Conservation (phyloP, 805 yeast genomes). For the Millerozyma acaciae region DNA sequence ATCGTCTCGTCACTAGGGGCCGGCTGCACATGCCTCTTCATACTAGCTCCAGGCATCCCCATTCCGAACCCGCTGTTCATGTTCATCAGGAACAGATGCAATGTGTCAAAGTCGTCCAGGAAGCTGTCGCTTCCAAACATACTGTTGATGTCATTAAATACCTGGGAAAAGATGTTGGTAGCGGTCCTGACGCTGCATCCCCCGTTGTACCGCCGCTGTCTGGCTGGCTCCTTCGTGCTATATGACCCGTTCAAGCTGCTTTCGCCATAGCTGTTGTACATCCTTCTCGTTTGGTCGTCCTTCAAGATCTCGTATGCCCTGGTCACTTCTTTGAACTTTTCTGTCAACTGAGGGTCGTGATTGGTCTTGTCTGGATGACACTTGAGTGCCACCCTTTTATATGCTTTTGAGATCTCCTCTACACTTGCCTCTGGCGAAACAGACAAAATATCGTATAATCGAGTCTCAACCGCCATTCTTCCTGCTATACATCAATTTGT, state of each 20-base stretch:
- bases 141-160: slow-evolving; percentile 31
- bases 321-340: slow-evolving; percentile 57
- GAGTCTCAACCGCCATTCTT: slow-evolving; percentile 14
- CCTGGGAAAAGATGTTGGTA: slow-evolving; percentile 32
- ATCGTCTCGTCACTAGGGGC: slow-evolving; percentile 10
- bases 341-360: slow-evolving; percentile 46
- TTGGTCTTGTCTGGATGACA: slow-evolving; percentile 67
- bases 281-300: slow-evolving; percentile 40
- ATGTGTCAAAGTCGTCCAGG: slow-evolving; percentile 7
- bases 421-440: slow-evolving; percentile 28
- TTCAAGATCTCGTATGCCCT: slow-evolving; percentile 63
- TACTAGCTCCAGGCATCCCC: slow-evolving; percentile 4
- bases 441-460: slow-evolving; percentile 33
- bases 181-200: slow-evolving; percentile 9
- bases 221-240: slow-evolving; percentile 4
- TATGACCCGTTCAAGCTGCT: slow-evolving; percentile 35
- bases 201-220: slow-evolving; percentile 5
- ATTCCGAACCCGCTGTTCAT: slow-evolving; percentile 3
- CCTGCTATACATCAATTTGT: background rate
- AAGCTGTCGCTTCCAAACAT: slow-evolving; percentile 16
- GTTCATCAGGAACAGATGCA: slow-evolving; percentile 8
- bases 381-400: slow-evolving; percentile 39
- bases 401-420: slow-evolving; percentile 35
- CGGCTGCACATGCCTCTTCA: slow-evolving; percentile 19
- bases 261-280: slow-evolving; percentile 54